Percentiles rank a stretch among this genome's conserved stretches.
Conservation (phyloP, 2,329 filamentous ascomycete genomes). For the Pseudogymnoascus sp. region DNA sequence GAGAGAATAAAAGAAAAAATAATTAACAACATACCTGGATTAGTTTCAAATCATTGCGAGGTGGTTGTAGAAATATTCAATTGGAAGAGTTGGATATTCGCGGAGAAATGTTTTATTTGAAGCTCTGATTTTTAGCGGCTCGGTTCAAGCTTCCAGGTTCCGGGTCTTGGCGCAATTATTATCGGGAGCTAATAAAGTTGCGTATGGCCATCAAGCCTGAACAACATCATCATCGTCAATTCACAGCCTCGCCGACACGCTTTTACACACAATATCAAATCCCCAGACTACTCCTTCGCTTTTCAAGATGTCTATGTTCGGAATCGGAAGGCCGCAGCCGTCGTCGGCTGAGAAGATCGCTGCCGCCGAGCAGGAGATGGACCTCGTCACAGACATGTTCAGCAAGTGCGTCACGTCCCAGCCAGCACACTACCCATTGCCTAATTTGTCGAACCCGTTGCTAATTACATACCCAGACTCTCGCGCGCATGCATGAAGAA, state of each 20-base stretch:
- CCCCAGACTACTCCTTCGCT: background rate
- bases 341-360: conserved; percentile 96
- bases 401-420: conserved; percentile 59
- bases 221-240: conserved; percentile 10
- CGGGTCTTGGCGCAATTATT: conserved; percentile 8
- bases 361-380: conserved; percentile 92
- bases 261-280: background rate
- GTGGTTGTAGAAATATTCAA: conserved; percentile 15
- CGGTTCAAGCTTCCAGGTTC: conserved; percentile 11
- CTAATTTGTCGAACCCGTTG: background rate
- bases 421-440: conserved; percentile 9
- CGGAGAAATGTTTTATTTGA: conserved; percentile 3
- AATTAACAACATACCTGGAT: background rate
- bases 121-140: conserved; percentile 19
- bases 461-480: conserved; percentile 46
- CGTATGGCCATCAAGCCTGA: conserved; percentile 8
- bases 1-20: background rate
- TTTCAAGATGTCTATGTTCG: conserved; percentile 61
- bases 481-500: conserved; percentile 86
- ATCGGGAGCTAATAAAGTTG: conserved; percentile 6
- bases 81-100: background rate
- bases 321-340: conserved; percentile 69
- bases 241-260: background rate
- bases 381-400: conserved; percentile 97
- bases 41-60: background rate